phyloP scores from a whole-genome alignment of 2,329 filamentous ascomycete genomes.

The Onygenales sp. region DNA sequence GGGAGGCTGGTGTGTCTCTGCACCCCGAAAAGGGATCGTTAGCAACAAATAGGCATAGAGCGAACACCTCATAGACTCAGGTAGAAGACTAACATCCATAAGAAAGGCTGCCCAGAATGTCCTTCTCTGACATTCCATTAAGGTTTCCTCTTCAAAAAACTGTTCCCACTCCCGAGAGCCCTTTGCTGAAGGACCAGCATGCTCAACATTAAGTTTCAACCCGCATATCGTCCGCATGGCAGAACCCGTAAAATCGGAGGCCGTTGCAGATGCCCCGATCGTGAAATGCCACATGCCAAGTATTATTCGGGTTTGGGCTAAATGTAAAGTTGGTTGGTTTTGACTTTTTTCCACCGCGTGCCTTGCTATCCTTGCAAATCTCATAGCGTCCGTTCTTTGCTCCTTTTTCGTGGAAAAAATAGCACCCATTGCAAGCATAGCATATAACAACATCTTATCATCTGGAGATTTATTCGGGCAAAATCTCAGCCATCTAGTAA shows the following conservation, averaged over 20 bases:
- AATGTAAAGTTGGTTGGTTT: slow-evolving; percentile 49
- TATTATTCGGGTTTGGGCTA: slow-evolving; percentile 59
- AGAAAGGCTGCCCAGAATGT: slow-evolving; percentile 65
- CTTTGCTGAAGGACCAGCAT: slow-evolving; percentile 33
- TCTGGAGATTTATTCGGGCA: slow-evolving; percentile 40
- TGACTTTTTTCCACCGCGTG: slow-evolving; percentile 46
- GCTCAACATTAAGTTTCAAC: slow-evolving; percentile 56
- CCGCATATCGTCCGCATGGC: slow-evolving; percentile 52
- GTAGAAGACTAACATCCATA: slow-evolving; percentile 47
- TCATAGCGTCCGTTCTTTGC: slow-evolving; percentile 31
- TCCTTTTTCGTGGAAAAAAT: slow-evolving; percentile 42
- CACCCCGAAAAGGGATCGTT: slow-evolving; percentile 10
- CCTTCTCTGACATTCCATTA: slow-evolving; percentile 57
- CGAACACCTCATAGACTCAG: background rate
- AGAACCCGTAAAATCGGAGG: slow-evolving; percentile 54
- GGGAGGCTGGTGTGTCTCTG: slow-evolving; percentile 53
- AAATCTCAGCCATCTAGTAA: slow-evolving; percentile 45
- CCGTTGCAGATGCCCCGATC: slow-evolving; percentile 48
- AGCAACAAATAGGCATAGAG: background rate
- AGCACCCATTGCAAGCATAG: slow-evolving; percentile 49
- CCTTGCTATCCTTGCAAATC: slow-evolving; percentile 47
- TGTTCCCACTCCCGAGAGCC: slow-evolving; percentile 41
- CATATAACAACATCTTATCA: slow-evolving; percentile 53
- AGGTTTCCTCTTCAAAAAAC: slow-evolving; percentile 47
- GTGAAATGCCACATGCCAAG: slow-evolving; percentile 58